Conservation (phyloP, 2,329 filamentous ascomycete genomes). For the Aureobasidium leucospermi region DNA sequence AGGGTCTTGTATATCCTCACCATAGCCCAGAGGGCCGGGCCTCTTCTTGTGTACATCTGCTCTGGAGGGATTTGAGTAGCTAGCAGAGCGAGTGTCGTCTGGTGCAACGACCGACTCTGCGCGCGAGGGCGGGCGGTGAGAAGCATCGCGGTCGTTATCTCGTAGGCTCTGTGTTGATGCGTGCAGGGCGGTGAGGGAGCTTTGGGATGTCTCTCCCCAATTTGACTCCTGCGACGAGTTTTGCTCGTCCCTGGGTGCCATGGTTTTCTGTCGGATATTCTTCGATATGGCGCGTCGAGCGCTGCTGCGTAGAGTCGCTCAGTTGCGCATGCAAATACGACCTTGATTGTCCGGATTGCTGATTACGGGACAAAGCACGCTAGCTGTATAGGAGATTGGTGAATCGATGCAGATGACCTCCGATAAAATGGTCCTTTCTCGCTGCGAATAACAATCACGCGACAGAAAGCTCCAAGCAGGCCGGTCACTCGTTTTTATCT, state of each 20-base stretch:
- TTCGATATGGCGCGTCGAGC: not conserved
- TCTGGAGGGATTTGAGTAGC: not conserved
- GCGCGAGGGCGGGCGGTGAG: constrained; percentile 6
- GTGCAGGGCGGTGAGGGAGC: constrained; percentile 3
- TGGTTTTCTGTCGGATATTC: not conserved
- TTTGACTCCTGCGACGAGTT: not conserved
- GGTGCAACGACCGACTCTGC: not conserved
- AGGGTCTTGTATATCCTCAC: not conserved
- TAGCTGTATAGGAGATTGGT: constrained; percentile 3
- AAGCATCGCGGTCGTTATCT: not conserved
- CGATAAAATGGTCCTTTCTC: not conserved
- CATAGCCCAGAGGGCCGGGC: not conserved
- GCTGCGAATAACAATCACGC: not conserved
- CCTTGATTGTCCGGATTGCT: not conserved
- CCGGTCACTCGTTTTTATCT: not conserved
- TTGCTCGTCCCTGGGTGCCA: constrained; percentile 4
- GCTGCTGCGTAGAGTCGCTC: not conserved
- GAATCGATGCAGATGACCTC: constrained; percentile 3
- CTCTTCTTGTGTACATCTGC: not conserved
- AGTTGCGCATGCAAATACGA: constrained; percentile 4
- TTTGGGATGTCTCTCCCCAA: constrained; percentile 8
- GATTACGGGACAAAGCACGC: constrained; percentile 10
- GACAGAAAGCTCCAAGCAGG: not conserved
- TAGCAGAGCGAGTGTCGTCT: not conserved
- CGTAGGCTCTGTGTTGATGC: constrained; percentile 1